Evolutionary conservation across 495 filamentous ascomycete species (phyloP).

Genomic region (Talaromyces adpressus): DNA sequence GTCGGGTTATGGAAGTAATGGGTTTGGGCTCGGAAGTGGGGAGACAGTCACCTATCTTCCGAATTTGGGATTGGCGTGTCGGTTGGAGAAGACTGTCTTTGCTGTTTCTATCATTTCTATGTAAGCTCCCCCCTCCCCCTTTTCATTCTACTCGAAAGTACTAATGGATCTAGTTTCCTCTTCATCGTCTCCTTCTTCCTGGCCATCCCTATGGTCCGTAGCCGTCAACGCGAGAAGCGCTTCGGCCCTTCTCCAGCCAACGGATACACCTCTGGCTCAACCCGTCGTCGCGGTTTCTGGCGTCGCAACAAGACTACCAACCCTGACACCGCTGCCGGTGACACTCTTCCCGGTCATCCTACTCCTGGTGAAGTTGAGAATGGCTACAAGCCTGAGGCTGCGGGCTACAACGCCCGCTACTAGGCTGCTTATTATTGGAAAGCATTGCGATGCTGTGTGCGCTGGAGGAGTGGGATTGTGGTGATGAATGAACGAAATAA

Average conservation of each 20-base stretch:
- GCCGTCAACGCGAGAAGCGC: constrained; percentile 71
- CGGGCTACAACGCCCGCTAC: background rate
- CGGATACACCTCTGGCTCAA: constrained; percentile 66
- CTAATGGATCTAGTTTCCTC: constrained; percentile 43
- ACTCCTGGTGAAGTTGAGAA: constrained; percentile 32
- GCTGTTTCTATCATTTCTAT: constrained; percentile 70
- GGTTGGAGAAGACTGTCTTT: constrained; percentile 64
- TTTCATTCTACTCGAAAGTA: background rate
- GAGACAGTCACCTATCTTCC: constrained; percentile 18
- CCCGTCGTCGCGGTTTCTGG: constrained; percentile 43
- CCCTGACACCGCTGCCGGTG: constrained; percentile 21
- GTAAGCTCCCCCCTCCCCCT: constrained; percentile 45
- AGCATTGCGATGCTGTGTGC: background rate
- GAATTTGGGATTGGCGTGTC: constrained; percentile 53
- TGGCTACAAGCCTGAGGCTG: constrained; percentile 7
- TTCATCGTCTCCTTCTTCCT: constrained; percentile 59
- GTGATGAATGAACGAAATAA: background rate
- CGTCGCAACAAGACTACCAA: constrained; percentile 35
- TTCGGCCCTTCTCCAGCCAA: constrained; percentile 73
- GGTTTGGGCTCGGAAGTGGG: constrained; percentile 17
- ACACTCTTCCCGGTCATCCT: constrained; percentile 29
- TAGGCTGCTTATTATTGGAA: background rate
- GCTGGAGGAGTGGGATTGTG: background rate
- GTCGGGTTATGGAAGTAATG: constrained; percentile 24
- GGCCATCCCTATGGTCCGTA: constrained; percentile 56